phyloP scores from a whole-genome alignment of 441 rosid species.

The Jatropha podagrica region DNA sequence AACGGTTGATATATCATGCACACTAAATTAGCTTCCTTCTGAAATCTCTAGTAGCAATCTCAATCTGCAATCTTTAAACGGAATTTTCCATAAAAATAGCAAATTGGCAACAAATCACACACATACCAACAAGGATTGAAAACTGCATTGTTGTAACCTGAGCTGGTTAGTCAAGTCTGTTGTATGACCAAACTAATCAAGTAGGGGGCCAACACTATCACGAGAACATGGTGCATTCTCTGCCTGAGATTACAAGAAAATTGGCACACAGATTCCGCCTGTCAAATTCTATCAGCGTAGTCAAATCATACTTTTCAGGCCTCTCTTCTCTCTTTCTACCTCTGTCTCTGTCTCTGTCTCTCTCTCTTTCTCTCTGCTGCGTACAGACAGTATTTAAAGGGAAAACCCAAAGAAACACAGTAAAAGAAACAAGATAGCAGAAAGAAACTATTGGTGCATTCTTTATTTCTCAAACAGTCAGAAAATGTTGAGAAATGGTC shows the following conservation, averaged over 20 bases:
- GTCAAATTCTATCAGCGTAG: constrained; percentile 16
- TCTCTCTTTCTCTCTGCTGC: neutral
- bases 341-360: neutral
- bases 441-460: neutral
- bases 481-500: constrained; percentile 39
- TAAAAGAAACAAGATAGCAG: neutral
- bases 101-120: neutral
- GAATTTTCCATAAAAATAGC: neutral
- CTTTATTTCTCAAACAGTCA: neutral
- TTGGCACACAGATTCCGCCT: constrained; percentile 18
- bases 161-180: neutral
- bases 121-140: neutral
- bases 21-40: too few relatives aligned
- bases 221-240: constrained; percentile 21
- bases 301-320: constrained; percentile 31
- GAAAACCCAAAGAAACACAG: neutral
- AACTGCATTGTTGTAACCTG: too few relatives aligned
- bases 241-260: constrained; percentile 14
- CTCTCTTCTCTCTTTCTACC: neutral
- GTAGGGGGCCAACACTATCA: constrained; percentile 7
- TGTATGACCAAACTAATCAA: neutral
- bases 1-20: too few relatives aligned
- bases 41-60: neutral
- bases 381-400: constrained; percentile 2
- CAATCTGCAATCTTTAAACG: neutral